Evolutionary conservation across 768 basidiomycete genomes (phyloP), one percentile per base, ranked within the genome.

Genomic region (Leccinum rimulosum): DNA sequence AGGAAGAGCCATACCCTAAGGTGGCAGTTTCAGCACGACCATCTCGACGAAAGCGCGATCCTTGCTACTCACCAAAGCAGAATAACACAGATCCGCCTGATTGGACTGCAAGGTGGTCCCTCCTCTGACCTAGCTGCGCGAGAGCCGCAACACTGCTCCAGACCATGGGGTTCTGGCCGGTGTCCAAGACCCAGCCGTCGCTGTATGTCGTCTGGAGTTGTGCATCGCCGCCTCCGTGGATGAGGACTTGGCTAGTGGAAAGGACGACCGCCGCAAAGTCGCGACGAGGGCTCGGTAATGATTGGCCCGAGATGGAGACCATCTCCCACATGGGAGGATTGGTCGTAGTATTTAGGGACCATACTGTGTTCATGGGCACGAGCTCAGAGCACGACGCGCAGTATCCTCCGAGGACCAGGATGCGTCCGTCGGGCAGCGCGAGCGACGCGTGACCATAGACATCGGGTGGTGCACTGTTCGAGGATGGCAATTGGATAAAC

Each of bases 321-420:
- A 61, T 64, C 11, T 76, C 71, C 93, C 92, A 95, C 7, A 69
- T 62, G 12, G 75, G 73, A 10, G 72, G 66, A 8, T 74, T 65
- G 47, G 77, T 70, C 1, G 79, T 80, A 6, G 84, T 87, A 68
- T 93, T 82, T 47, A 93, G 73, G 6, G 77, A 72, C 81, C 86
- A 93, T 12, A 91, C 74, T 0, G 74, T 82, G 25, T 77, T 76
- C 61, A 93, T 78, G 0, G 87, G 78, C 1, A 88, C 63, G 11
- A 91, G 75, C 6, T 70, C 62, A 1, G 71, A 75, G 71, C 72
- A 68, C 9, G 83, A 81, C 3, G 74, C 77, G 28, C 76, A 79
- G 65, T 82, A 86, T 1, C 94, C 94, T 22, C 93, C 94, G 53
- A 95, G 79, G 4, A 92, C 80, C 25, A 95, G 67, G 35, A 95